Base-by-base conservation (phyloP, 208 protist genomes). In the Zelonia costaricensis region DNA sequence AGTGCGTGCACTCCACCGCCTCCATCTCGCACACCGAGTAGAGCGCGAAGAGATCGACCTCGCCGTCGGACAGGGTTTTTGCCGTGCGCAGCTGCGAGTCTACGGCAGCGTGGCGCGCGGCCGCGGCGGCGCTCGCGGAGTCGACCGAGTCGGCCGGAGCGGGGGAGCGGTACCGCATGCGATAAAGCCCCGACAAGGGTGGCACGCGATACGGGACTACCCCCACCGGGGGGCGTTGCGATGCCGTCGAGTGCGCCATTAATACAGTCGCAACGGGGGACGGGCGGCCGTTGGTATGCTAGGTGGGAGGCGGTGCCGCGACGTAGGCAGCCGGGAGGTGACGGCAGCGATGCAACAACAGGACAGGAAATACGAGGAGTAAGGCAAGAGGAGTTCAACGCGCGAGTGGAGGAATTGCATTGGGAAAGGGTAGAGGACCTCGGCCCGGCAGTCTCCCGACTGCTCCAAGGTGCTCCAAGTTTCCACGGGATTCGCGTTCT, bases 101-200 rank as follows among this genome's bases (percentile, higher is more conserved):
- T 0, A 76, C 27, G 4, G 16, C 28, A 18, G 16, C 44, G 23
- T 60, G 57, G 9, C 36, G 39, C 18, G 28, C 51, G 8, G 25
- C 27, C 8, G 10, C 13, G 10, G 53, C n/a, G n/a, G n/a, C n/a
- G n/a, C n/a, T 31, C 8, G 22, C 23, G 35, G 33, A 38, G 18
- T 23, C 33, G 0, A 33, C 42, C 4, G 3, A 20, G n/a, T 49
- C 40, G 0, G 9, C 20, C n/a, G 33, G 1, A 1, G 23, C 1
- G 2, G 42, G 51, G 3, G 61, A 39, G 0, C n/a, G n/a, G 47
- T 77, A 77, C 6, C 35, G 52, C 64, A 78, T 43, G 2, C 52
- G 43, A 38, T 78, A 78, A 3, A 78, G 47, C 12, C 71, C 71
- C 4, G 63, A 72, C 20, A 78, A 46, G 1, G 71, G 71, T 12